phyloP scores from a whole-genome alignment of 169 alveolate species.

The Theileria sp. region DNA sequence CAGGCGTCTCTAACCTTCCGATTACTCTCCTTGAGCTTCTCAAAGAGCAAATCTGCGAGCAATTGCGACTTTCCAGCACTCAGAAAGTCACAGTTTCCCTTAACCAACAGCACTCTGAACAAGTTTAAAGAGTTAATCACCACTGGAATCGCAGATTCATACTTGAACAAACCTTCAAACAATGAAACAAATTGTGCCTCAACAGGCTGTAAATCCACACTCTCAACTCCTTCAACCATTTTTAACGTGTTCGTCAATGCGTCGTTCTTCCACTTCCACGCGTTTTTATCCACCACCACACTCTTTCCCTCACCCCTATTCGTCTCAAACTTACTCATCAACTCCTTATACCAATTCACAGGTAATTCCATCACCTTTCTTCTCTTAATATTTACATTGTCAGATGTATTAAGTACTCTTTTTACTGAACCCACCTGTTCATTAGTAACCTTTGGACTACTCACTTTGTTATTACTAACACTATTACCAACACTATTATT shows the following conservation, averaged over 20 bases:
- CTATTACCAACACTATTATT: not conserved
- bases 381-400: not conserved
- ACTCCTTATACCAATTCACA: not conserved
- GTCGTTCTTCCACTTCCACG: conserved; percentile 52
- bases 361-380: not conserved
- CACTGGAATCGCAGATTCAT: conserved; percentile 58
- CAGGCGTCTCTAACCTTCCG: conserved; percentile 37
- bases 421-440: not conserved
- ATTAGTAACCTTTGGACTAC: not conserved
- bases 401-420: not conserved
- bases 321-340: conserved; percentile 6
- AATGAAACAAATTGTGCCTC: conserved; percentile 11
- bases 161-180: conserved; percentile 35
- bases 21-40: conserved; percentile 55
- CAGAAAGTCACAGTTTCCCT: conserved; percentile 10
- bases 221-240: not conserved
- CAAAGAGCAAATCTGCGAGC: conserved; percentile 37
- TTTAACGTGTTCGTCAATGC: not conserved
- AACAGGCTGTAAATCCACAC: conserved; percentile 5
- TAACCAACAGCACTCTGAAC: conserved; percentile 15
- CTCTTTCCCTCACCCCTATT: conserved; percentile 18
- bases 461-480: no score
- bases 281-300: conserved; percentile 21
- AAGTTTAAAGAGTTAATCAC: conserved; percentile 21
- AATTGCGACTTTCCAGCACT: not conserved